Evolutionary conservation across 352 stramenopile genomes (phyloP).

Genomic region (Phytophthora lateralis): DNA sequence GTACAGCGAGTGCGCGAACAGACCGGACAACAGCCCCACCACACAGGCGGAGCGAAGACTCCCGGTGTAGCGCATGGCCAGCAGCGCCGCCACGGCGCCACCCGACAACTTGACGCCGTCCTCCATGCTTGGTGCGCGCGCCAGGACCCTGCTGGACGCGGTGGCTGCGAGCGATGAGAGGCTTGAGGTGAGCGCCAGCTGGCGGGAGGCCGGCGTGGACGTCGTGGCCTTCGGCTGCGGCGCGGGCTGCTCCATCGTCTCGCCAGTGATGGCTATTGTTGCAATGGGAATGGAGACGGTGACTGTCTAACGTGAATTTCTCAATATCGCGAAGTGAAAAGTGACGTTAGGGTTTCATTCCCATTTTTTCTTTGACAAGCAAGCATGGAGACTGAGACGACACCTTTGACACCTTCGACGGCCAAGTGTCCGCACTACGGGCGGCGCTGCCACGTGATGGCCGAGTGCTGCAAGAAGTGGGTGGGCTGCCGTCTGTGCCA

Average conservation of each 20-base stretch:
- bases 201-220: conserved; percentile 9
- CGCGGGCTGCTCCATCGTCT: conserved; percentile 17
- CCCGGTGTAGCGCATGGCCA: conserved; percentile 63
- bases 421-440: conserved; percentile 63
- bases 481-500: conserved; percentile 79
- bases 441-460: conserved; percentile 68
- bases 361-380: conserved; percentile 4
- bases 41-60: conserved; percentile 67
- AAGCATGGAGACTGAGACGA: not conserved
- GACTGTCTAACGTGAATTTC: no score
- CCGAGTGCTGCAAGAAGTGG: conserved; percentile 78
- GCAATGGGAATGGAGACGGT: not conserved
- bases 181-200: conserved; percentile 24
- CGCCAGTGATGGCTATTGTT: not conserved
- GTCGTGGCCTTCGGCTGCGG: conserved; percentile 13
- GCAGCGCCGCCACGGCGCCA: conserved; percentile 57
- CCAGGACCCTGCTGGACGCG: conserved; percentile 20
- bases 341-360: not conserved
- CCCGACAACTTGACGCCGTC: conserved; percentile 64
- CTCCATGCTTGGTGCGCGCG: conserved; percentile 47
- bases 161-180: conserved; percentile 23
- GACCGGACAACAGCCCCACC: conserved; percentile 61
- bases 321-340: not conserved
- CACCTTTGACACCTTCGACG: not conserved
- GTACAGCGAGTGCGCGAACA: conserved; percentile 77